phyloP scores from a whole-genome alignment of 2,329 filamentous ascomycete species.

The Diaporthe australafricana region DNA sequence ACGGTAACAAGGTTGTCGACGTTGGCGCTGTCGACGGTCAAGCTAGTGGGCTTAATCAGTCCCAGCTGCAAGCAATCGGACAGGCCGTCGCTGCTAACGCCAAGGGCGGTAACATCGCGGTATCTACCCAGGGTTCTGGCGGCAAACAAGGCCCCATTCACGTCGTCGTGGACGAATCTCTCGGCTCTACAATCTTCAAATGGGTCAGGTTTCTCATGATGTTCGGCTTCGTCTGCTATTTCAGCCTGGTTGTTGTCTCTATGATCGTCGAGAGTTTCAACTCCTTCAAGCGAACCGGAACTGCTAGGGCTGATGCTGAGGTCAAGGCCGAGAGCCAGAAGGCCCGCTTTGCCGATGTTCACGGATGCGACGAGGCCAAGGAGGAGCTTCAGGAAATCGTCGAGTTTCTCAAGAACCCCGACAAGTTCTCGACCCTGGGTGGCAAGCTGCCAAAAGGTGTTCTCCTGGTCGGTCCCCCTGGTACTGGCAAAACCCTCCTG shows the following conservation, averaged over 20 bases:
- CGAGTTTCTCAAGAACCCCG: conserved; percentile 93
- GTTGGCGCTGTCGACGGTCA: conserved; percentile 44
- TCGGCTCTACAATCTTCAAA: conserved; percentile 83
- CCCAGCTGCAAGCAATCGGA: conserved; percentile 81
- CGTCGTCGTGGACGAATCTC: conserved; percentile 93
- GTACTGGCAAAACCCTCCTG: conserved; percentile 96
- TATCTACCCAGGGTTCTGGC: conserved; percentile 69
- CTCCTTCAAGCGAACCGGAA: conserved; percentile 80
- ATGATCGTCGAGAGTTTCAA: conserved; percentile 86
- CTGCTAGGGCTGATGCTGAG: conserved; percentile 75
- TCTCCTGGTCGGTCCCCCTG: conserved; percentile 91
- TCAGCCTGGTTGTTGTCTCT: conserved; percentile 82
- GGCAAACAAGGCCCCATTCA: conserved; percentile 89
- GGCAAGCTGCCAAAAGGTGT: conserved; percentile 98
- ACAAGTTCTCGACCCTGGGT: conserved; percentile 92
- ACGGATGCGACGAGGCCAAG: conserved; percentile 98
- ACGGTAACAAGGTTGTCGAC: conserved; percentile 43
- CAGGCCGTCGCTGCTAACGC: conserved; percentile 83
- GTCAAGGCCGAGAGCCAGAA: conserved; percentile 94
- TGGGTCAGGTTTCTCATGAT: conserved; percentile 89
- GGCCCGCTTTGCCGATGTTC: conserved; percentile 91
- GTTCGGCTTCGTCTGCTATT: conserved; percentile 83
- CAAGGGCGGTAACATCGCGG: conserved; percentile 74
- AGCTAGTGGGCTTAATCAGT: conserved; percentile 59
- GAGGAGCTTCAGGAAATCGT: conserved; percentile 97